Evolutionary conservation across 805 yeast genomes (phyloP), one percentile per base, ranked within the genome.

Genomic region (Lipomyces oligophaga): DNA sequence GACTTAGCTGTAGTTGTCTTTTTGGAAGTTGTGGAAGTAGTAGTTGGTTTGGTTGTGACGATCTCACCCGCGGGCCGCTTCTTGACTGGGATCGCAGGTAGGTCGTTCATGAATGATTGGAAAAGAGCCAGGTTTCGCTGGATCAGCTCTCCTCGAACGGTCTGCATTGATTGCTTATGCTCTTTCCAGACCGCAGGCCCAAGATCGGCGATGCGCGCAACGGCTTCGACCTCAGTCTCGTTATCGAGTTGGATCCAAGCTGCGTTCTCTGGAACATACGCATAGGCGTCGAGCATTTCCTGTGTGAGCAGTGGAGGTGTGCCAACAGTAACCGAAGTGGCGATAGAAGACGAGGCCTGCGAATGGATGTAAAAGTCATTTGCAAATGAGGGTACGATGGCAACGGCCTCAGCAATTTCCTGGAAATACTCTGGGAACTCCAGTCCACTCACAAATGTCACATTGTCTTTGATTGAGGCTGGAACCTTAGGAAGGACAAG

Each of bases 311-410:
- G 26, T 6, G 47, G 47, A 28, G 57, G 57, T 27, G 51, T 32
- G 15, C 37, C 41, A 4, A 44, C 46, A 15, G 41, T 44, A 10
- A 52, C 34, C 4, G 55, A 32, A 5, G 55, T 45, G 19, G 57
- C 57, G 26, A 45, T 44, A 13, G 55, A 39, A n/a, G 42, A 31
- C 18, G 51, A 45, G 21, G 57, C 57, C n/a, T 45, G 53, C 13
- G 45, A 39, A 22, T 30, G n/a, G 4, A 36, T 5, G 32, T 52
- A 52, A 5, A 43, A 38, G 2, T 24, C 6, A 18, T 31, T 24
- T 11, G 57, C 57, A 40, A 50, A 52, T 10, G 57, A 40, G 16
- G 57, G 57, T 1, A 52, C 24, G 6, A 50, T 30, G 10, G 47
- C 45, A 7, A 43, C 43, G 10, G 55, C 50, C 19, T 37, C 21